Base-by-base conservation (phyloP, 2,329 filamentous ascomycete genomes). In the Stachybotrys echinatus region DNA sequence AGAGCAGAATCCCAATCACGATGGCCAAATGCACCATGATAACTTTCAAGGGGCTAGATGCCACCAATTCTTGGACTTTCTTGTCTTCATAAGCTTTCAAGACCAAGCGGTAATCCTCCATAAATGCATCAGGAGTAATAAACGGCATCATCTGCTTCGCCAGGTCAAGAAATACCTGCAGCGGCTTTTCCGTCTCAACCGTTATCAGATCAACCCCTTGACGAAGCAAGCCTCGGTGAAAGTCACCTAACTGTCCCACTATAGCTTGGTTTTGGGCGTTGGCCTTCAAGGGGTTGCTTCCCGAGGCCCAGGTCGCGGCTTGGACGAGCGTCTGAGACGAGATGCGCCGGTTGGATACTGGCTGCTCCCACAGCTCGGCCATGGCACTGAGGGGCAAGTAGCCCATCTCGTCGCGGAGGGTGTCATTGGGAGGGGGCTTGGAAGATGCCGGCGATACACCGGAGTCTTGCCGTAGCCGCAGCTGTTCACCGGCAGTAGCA, bases 281-380 rank as follows among this genome's bases (percentile, higher is more conserved):
- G 2, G 50, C 49, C 4, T 40, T 27, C 17, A 45, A 42, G 1
- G 50, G 50, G 39, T 52, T 52, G 38, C 43, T 49, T n/a, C 50
- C 50, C 19, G 50, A 52, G 12, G 47, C 50, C 18, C 43, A 45
- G 17, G 48, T 52, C 5, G 47, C 48, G 10, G 50, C 39, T 37
- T 52, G 50, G 20, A 52, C 50, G 22, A 49, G 44, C 7, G 50
- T 52, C 27, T 44, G 50, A 23, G 49, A 52, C n/a, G 47, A 49
- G 12, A 52, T 42, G 10, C 38, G 46, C 2, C 31, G 47, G 21
- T 49, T 49, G 18, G 48, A 46, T 7, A 44, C 47, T 14, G 50
- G 44, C 22, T 52, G 50, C 27, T 46, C 39, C 20, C 47, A 44
- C 10, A 49, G 45, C 21, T 52, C 50, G 18, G 50, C 48, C 50